Conservation (phyloP, 2,329 filamentous ascomycete species). For the Stenocarpella maydis region DNA sequence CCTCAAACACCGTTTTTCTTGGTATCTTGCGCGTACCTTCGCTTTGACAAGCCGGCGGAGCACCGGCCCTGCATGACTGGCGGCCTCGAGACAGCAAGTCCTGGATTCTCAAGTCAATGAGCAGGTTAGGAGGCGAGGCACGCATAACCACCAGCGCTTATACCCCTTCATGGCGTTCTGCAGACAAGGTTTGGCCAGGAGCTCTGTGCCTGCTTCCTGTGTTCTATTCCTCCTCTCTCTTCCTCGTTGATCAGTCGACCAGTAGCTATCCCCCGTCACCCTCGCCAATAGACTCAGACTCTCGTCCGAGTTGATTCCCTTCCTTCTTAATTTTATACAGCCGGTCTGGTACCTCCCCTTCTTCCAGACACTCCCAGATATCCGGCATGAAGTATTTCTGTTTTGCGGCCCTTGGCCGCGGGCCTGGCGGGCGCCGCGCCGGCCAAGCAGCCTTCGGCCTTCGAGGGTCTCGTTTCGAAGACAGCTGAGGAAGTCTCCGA, state of each 20-base stretch:
- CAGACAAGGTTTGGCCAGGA: slow-evolving; percentile 27
- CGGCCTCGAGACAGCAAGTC: background rate
- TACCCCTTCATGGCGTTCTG: slow-evolving; percentile 20
- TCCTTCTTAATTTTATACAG: slow-evolving; percentile 12
- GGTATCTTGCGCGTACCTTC: slow-evolving; percentile 22
- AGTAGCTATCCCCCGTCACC: slow-evolving; percentile 1
- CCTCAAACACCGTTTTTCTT: slow-evolving; percentile 29
- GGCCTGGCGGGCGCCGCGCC: slow-evolving; percentile 37
- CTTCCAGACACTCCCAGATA: slow-evolving; percentile 31
- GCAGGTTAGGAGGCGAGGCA: background rate
- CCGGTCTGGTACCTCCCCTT: slow-evolving; percentile 22
- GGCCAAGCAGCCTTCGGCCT: slow-evolving; percentile 1
- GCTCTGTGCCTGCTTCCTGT: slow-evolving; percentile 11
- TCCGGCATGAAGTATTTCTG: slow-evolving; percentile 46
- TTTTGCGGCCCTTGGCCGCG: slow-evolving; percentile 46
- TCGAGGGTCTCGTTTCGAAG: slow-evolving; percentile 24
- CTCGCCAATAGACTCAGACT: slow-evolving; percentile 2
- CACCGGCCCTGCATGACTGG: background rate
- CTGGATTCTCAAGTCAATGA: slow-evolving; percentile 12
- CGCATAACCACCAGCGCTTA: slow-evolving; percentile 21
- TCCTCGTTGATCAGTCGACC: background rate
- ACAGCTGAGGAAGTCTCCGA: slow-evolving; percentile 37
- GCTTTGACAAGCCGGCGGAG: background rate
- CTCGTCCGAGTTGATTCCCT: slow-evolving; percentile 5
- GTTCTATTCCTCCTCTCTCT: slow-evolving; percentile 6